Percentiles rank a stretch among this genome's conserved stretches.
Evolutionary conservation across 371 early-diverging fungal species (phyloP).

Genomic region (Mortierella sp.): DNA sequence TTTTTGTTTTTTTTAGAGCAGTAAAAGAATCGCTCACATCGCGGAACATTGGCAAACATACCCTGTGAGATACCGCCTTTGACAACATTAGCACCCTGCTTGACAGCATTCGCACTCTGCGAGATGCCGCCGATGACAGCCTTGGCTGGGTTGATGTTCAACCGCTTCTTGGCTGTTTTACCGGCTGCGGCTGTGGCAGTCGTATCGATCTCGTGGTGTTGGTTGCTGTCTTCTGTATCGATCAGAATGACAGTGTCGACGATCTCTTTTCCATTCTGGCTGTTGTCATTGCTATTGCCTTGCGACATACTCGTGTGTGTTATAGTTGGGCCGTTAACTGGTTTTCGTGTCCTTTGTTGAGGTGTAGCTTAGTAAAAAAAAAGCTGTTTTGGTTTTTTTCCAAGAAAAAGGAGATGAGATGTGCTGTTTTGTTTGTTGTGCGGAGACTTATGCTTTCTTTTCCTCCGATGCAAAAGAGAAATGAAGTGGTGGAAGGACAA

Average conservation of each 20-base stretch:
- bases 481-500: neutral
- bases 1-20: too few species aligned
- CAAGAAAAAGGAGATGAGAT: neutral
- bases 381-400: neutral
- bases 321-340: neutral
- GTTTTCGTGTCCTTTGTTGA: neutral
- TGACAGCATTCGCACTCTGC: constrained; percentile 32
- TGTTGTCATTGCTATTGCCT: neutral
- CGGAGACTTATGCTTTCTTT: neutral
- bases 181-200: neutral
- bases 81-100: constrained; percentile 28
- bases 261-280: neutral
- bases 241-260: constrained; percentile 14
- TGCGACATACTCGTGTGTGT: neutral
- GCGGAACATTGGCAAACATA: neutral
- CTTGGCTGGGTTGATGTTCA: constrained; percentile 32
- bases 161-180: constrained; percentile 12
- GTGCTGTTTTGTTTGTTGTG: neutral
- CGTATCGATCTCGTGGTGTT: constrained; percentile 7
- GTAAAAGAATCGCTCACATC: too few species aligned
- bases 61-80: constrained; percentile 23
- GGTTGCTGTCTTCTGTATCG: constrained; percentile 6
- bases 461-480: neutral
- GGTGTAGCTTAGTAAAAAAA: constrained; percentile 8
- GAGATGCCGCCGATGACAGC: constrained; percentile 36